Evolutionary conservation across 2,329 filamentous ascomycete species (phyloP), one percentile per base, ranked within the genome.

Genomic region (Fusarium torreyae): DNA sequence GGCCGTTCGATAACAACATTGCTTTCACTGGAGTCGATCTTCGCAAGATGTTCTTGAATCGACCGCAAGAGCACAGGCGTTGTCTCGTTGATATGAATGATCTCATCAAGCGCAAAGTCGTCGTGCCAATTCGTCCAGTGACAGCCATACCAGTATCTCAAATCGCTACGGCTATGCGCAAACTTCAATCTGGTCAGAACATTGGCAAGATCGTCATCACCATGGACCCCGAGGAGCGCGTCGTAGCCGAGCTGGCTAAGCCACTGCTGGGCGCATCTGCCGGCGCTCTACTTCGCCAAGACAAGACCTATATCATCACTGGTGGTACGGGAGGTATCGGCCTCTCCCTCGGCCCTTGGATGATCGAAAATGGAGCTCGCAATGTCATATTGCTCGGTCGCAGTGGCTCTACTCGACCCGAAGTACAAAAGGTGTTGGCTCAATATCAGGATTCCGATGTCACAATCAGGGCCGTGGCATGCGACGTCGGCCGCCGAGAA

Each of bases 1-100:
- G 72, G 2, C 77, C 76, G 0, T 83, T 83, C 48, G 75, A 76
- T 5, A 53, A 62, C 17, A 74, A 74, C 26, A 74, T 79, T 15
- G 78, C 76, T 1, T 84, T 84, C 64, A 58, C 60, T 2, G 70
- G 60, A 10, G 22, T 74, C 2, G 71, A 76, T 33, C 45, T 57
- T 9, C 20, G 20, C 6, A 22, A 40, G 17, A 38, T 36, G 24
- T 31, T 38, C 18, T 22, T 31, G 6, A n/a, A 38, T 3, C 20
- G 20, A 1, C 31, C 34, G 9, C 24, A 18, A 4, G 20, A n/a
- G 17, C 22, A 38, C 11, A 34, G 39, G n/a, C 31, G 7, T 7
- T 51, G 36, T 15, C 24, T 51, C 4, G 10, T n/a, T 9, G 28
- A 45, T 2, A 54, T 54, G 31, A 22, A 33, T 2, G 31, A 38